A percentile compares a stretch with the other conserved stretches of the same genome.
These are phyloP conservation scores for Neopestalotiopsis clavispora DNA, from an alignment of 2,329 filamentous ascomycete species.

Conservation along the genomic window DNA sequence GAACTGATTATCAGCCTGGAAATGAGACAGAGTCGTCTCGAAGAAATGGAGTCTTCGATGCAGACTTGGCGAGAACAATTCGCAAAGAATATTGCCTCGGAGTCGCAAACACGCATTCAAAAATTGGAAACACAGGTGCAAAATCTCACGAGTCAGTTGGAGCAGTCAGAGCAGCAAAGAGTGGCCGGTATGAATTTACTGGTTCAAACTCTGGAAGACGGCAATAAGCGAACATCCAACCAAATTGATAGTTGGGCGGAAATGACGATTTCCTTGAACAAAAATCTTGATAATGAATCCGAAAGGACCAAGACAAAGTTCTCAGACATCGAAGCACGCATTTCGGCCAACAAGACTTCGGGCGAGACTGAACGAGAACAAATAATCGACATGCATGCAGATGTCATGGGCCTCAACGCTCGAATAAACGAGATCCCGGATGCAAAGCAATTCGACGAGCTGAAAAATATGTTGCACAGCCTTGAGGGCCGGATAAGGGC, in stretches of 20 bases:
- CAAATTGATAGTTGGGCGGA: not conserved
- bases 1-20: conserved; percentile 11
- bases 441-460: not conserved
- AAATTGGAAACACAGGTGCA: not conserved
- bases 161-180: not conserved
- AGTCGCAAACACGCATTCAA: not conserved
- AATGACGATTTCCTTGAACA: not conserved
- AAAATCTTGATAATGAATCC: not conserved
- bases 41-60: conserved; percentile 13
- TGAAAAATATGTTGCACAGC: not conserved
- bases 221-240: not conserved
- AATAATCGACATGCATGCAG: conserved; percentile 4
- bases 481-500: not conserved
- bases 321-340: not conserved
- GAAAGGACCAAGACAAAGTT: not conserved
- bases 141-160: not conserved
- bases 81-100: not conserved
- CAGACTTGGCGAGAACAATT: not conserved
- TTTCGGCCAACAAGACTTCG: not conserved
- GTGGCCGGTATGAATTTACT: not conserved
- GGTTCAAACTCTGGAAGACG: not conserved
- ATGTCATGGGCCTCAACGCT: not conserved
- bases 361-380: not conserved
- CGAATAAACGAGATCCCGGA: not conserved
- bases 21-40: conserved; percentile 8